Base-by-base conservation (phyloP, 2,329 filamentous ascomycete species). In the Pyricularia sp. region DNA sequence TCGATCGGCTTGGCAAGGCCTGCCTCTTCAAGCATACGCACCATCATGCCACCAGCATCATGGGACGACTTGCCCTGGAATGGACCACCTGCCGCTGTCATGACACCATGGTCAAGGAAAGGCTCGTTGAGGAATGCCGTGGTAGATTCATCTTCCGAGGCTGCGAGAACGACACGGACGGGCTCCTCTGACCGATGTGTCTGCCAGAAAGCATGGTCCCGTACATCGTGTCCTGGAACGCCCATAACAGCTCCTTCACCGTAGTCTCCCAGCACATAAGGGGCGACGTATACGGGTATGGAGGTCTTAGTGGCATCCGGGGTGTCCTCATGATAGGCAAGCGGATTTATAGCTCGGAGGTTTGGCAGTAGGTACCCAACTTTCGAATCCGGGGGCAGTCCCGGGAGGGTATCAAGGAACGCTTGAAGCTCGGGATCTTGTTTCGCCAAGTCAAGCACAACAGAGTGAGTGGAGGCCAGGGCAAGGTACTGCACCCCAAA, bases 221-320 rank as follows among this genome's bases (percentile, higher is more conserved):
- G 86, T 4, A 84, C 76, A 77, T 97, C 93, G 75, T 97, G 93
- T 1, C 89, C 93, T 0, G 93, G 93, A 9, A 97, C 93, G 63
- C 93, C 93, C 93, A 97, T 97, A 1, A 97, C 90, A 11, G 93
- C 93, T 0, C 93, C 93, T 72, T 93, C 91, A 20, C 93, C 92
- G 73, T 96, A 95, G 75, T 93, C 91, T 30, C 90, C 90, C 5
- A 96, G 82, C 12, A 97, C 93, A 75, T 97, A 97, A 0, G 92
- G 90, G 11, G 93, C 92, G 26, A 92, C 90, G 74, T 90, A 97
- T 5, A 97, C 83, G 0, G 93, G 92, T 5, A 96, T 73, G 9
- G 85, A 82, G 72, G 84, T 74, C 75, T 86, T 84, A 42, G 81
- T 82, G 1, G 81, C 80, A n/a, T 83, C 81, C 0, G 84, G 82